phyloP scores from a whole-genome alignment of 805 yeast genomes.

The Saccharomyces mikatae region DNA sequence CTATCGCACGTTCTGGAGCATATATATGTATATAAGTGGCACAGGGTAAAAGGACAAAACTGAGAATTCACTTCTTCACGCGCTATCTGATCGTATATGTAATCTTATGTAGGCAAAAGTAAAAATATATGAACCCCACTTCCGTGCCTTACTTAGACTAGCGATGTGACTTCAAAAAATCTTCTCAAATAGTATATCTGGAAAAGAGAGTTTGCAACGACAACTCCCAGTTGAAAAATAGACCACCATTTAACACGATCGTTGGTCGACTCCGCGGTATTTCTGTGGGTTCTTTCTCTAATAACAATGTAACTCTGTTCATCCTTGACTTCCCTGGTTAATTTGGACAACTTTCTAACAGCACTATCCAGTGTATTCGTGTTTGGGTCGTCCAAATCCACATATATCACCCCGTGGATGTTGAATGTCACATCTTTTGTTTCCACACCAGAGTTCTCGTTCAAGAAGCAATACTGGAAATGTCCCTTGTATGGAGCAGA shows the following conservation, averaged over 20 bases:
- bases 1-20: background rate
- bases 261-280: constrained; percentile 96
- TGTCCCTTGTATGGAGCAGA: constrained; percentile 64
- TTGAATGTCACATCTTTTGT: constrained; percentile 92
- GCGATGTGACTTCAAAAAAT: constrained; percentile 90
- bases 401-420: constrained; percentile 84
- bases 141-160: constrained; percentile 42
- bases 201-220: constrained; percentile 78
- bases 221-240: constrained; percentile 79
- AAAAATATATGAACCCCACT: background rate
- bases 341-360: constrained; percentile 62
- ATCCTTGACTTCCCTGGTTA: constrained; percentile 80
- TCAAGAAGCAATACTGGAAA: constrained; percentile 83
- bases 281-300: constrained; percentile 95
- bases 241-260: constrained; percentile 98
- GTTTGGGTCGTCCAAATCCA: constrained; percentile 69
- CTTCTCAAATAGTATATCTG: constrained; percentile 91
- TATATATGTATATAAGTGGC: background rate
- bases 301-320: constrained; percentile 88
- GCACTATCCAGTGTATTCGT: constrained; percentile 78
- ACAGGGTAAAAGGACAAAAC: background rate
- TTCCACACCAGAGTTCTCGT: constrained; percentile 61
- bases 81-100: background rate
- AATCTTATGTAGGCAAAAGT: background rate
- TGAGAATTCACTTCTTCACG: background rate